These are phyloP conservation scores for Mycena latifolia DNA, from an alignment of 768 basidiomycete genomes.

Conservation along the genomic window DNA sequence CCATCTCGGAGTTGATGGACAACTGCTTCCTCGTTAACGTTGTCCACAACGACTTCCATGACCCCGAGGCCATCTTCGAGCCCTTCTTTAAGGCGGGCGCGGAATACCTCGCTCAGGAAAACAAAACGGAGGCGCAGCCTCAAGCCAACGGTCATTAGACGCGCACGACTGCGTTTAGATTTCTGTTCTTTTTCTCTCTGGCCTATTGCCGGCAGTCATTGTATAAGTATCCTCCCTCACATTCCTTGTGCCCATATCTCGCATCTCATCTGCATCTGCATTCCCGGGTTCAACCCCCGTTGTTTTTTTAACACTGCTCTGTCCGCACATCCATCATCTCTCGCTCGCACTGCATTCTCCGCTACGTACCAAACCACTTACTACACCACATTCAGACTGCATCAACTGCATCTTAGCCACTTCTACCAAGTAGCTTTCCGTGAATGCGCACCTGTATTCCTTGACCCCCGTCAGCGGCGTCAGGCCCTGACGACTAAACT, in stretches of 20 bases:
- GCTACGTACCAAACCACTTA: slow-evolving; percentile 35
- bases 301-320: slow-evolving; percentile 52
- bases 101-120: slow-evolving; percentile 58
- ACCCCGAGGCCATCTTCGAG: slow-evolving; percentile 84
- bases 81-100: slow-evolving; percentile 87
- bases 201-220: slow-evolving; percentile 11
- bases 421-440: slow-evolving; percentile 14
- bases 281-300: slow-evolving; percentile 92
- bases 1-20: slow-evolving; percentile 86
- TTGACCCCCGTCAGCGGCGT: no score
- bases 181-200: slow-evolving; percentile 12
- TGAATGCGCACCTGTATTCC: background rate
- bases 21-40: slow-evolving; percentile 91
- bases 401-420: slow-evolving; percentile 69
- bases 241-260: slow-evolving; percentile 36
- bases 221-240: slow-evolving; percentile 32
- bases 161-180: slow-evolving; percentile 31
- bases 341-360: slow-evolving; percentile 29
- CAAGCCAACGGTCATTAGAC: slow-evolving; percentile 57
- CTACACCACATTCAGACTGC: slow-evolving; percentile 48
- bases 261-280: slow-evolving; percentile 40
- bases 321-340: slow-evolving; percentile 31
- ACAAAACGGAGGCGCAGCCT: slow-evolving; percentile 45
- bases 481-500: no score
- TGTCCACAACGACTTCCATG: slow-evolving; percentile 96